These are phyloP conservation scores for Drechslerella dactyloides DNA, from an alignment of 2,329 filamentous ascomycete species.

Conservation along the genomic window DNA sequence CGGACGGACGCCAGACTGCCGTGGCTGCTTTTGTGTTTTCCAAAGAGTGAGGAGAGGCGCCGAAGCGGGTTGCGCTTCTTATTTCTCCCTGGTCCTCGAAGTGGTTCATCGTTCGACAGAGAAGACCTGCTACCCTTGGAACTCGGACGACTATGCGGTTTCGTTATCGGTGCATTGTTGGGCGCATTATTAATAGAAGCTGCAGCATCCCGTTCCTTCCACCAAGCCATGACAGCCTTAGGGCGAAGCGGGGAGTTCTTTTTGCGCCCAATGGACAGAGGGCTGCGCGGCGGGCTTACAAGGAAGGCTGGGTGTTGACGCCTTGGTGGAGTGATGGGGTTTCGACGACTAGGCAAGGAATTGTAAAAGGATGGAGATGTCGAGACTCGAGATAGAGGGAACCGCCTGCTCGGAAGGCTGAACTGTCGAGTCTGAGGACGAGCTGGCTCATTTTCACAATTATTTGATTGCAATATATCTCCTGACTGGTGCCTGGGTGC, in stretches of 20 bases:
- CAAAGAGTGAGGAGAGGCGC: conserved; percentile 37
- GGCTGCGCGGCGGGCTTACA: conserved; percentile 20
- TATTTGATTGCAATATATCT: neutral
- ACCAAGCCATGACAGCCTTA: conserved; percentile 46
- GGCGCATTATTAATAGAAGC: neutral
- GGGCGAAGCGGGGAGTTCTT: conserved; percentile 19
- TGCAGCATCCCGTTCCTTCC: conserved; percentile 41
- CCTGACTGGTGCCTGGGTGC: neutral
- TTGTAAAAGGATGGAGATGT: neutral
- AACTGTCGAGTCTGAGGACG: conserved; percentile 3
- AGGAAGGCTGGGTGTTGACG: conserved; percentile 12
- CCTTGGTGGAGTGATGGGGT: conserved; percentile 6
- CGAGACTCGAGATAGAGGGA: conserved; percentile 1
- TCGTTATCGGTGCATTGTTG: neutral
- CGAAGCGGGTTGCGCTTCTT: conserved; percentile 30
- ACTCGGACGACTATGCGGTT: neutral
- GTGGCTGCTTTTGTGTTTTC: conserved; percentile 9
- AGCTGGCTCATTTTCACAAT: neutral
- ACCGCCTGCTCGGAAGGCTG: conserved; percentile 8
- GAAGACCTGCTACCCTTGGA: conserved; percentile 2
- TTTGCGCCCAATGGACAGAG: conserved; percentile 14
- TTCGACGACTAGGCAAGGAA: conserved; percentile 1
- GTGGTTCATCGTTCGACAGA: neutral
- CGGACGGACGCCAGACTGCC: neutral
- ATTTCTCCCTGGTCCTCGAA: conserved; percentile 3